Evolutionary conservation across 768 basidiomycete genomes (phyloP), one percentile per base, ranked within the genome.

Genomic region (Daedaleopsis nitida): DNA sequence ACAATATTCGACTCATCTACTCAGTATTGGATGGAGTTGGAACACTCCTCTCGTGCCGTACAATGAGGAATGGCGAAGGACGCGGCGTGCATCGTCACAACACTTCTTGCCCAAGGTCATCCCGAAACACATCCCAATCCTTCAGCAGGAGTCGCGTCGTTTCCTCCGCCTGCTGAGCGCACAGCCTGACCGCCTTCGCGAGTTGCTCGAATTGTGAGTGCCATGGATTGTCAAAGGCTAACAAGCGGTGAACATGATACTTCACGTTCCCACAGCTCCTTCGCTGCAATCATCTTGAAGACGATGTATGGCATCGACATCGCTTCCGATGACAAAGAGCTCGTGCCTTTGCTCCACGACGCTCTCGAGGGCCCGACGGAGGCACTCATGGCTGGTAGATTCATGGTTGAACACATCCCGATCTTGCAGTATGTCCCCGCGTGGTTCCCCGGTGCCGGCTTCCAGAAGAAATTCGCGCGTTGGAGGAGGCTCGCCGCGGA

Each of bases 301-400:
- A 43, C 64, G n/a, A 62, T 59, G 34, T 68, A 68, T 51, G 67
- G 67, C 23, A 58, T 67, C 44, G 60, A 61, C 11, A 55, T 68
- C 23, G 50, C 55, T 38, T 34, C 42, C 8, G 55, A 58, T 12
- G 47, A 64, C 24, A 59, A 64, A 27, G 38, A 48, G 3, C 59
- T 58, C 58, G n/a, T 52, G 4, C 23, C 45, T 9, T 19, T 58
- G 35, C 34, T 49, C 32, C 45, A 57, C 14, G 45, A 32, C 12
- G 55, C 55, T 5, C 43, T 57, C n/a, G 13, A 47, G 14, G 55
- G 27, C 7, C 27, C 47, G 27, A 37, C 47, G 11, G 45, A 47
- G 16, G 55, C 17, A 5, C 17, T 34, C 47, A 21, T 57, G 35
- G 32, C 57, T 11, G 57, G 57, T 10, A 32, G 45, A 5, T 58